Base-by-base conservation (phyloP, 495 filamentous ascomycete genomes). In the Peziza echinospora region DNA sequence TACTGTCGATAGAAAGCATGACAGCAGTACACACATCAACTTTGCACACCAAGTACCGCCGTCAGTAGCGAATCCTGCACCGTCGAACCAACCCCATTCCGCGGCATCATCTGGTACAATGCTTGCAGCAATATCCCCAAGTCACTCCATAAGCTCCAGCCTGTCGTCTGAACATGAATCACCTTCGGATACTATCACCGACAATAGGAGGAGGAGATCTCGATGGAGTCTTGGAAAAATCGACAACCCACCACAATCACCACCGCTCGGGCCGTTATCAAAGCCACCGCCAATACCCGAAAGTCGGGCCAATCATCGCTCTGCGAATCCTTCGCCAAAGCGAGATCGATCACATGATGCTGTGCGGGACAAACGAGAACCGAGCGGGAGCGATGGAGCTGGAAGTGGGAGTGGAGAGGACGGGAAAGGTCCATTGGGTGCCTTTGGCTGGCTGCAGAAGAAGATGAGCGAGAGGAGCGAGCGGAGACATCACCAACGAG, bases 391-490 rank as follows among this genome's bases (percentile, higher is more conserved):
- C 40, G 44, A 49, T 30, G 48, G 61, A 62, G 41, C 56, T 62
- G 43, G 47, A 51, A 25, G 66, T 49, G 50, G 53, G 44, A 48
- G 65, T 57, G 55, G 65, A 63, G 55, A 70, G 66, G 61, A 71
- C 60, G 19, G 71, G 75, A 58, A 56, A 24, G 65, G 69, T 26
- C 68, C 69, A 50, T 81, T 75, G 50, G 79, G 81, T n/a, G 69
- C 84, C 5, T 69, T 91, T 43, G 77, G 75, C 13, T 92, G 86
- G 72, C 72, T 93, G 52, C 82, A 82, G 57, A 78, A 75, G 51
- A 92, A 89, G 63, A 75, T 89, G 34, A 71, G 78, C 16, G 81
- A 85, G 53, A 75, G 89, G 34, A 71, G 78, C 16, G 81, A 85
- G 53, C 13, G 30, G 3, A 37, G 19, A 37, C 30, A 37, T 37